phyloP scores from a whole-genome alignment of 371 early-diverging fungal species.

The Dinochytrium kinnereticum region DNA sequence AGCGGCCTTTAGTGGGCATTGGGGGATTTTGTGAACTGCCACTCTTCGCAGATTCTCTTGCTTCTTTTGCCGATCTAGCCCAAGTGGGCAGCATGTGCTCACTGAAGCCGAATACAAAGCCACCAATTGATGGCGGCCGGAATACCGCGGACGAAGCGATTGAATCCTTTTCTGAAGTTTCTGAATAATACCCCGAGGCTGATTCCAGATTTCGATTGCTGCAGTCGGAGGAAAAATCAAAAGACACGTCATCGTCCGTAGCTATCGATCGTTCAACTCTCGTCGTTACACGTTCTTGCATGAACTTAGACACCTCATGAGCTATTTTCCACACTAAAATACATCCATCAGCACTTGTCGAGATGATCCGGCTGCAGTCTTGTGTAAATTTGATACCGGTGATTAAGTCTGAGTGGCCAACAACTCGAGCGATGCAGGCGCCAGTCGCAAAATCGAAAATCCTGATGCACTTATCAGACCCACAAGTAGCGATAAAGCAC shows the following conservation, averaged over 20 bases:
- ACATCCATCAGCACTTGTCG: constrained; percentile 80
- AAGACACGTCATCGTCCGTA: constrained; percentile 8
- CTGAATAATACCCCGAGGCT: neutral
- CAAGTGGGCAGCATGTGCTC: constrained; percentile 39
- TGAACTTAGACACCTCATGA: constrained; percentile 53
- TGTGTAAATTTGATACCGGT: constrained; percentile 72
- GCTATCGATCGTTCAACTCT: neutral
- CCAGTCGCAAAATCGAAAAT: constrained; percentile 75
- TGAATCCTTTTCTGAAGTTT: neutral
- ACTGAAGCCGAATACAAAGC: constrained; percentile 31
- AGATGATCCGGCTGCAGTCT: constrained; percentile 64
- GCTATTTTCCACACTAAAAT: constrained; percentile 77
- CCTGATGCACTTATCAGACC: constrained; percentile 76
- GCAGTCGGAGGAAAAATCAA: neutral
- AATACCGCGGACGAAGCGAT: neutral
- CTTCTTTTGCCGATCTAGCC: constrained; percentile 30
- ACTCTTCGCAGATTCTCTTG: constrained; percentile 5
- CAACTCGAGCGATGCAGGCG: constrained; percentile 64
- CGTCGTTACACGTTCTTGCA: constrained; percentile 15
- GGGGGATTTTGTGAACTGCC: neutral
- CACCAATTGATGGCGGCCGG: constrained; percentile 6
- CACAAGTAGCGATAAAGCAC: constrained; percentile 70
- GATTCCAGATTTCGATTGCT: neutral
- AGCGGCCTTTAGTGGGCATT: constrained; percentile 27
- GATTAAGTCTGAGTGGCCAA: constrained; percentile 80